phyloP scores from a whole-genome alignment of 225 moss, liverwort and hornwort genomes.

The Ulota crispa region DNA sequence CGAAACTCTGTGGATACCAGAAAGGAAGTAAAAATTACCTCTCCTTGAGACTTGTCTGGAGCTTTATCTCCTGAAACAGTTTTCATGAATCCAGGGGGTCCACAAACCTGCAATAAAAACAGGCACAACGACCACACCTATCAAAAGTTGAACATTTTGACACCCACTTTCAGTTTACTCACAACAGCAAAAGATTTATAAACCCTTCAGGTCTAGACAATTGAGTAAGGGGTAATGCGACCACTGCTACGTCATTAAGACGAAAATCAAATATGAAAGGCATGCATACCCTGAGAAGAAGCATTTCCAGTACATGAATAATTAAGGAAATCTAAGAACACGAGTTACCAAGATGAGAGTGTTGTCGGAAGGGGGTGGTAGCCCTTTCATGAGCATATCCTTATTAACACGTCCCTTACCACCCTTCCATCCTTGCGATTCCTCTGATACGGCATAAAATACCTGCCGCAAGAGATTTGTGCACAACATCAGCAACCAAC shows the following conservation, averaged over 20 bases:
- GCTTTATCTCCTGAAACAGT: conserved; percentile 76
- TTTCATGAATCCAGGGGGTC: conserved; percentile 83
- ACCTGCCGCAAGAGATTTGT: conserved; percentile 48
- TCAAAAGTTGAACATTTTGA: background rate
- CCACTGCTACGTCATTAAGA: background rate
- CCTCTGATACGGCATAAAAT: conserved; percentile 59
- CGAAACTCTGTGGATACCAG: background rate
- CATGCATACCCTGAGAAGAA: background rate
- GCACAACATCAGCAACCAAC: conserved; percentile 23
- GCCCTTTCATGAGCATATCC: conserved; percentile 65
- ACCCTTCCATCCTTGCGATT: conserved; percentile 70
- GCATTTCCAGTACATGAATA: background rate
- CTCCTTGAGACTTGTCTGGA: conserved; percentile 79
- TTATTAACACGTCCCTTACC: conserved; percentile 62
- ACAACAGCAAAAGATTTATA: background rate
- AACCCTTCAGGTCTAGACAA: background rate
- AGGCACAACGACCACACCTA: background rate
- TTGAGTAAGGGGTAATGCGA: background rate
- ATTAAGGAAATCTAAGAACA: background rate
- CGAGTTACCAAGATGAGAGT: conserved; percentile 69
- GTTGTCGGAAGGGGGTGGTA: conserved; percentile 67
- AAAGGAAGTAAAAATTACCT: conserved; percentile 44
- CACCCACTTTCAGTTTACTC: background rate
- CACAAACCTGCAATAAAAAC: conserved; percentile 70
- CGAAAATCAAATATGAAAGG: background rate